Percentiles rank a stretch among this genome's conserved stretches.
These are phyloP conservation scores for Backusella psychrophila DNA, from an alignment of 192 early-diverging fungal genomes.

Conservation along the genomic window DNA sequence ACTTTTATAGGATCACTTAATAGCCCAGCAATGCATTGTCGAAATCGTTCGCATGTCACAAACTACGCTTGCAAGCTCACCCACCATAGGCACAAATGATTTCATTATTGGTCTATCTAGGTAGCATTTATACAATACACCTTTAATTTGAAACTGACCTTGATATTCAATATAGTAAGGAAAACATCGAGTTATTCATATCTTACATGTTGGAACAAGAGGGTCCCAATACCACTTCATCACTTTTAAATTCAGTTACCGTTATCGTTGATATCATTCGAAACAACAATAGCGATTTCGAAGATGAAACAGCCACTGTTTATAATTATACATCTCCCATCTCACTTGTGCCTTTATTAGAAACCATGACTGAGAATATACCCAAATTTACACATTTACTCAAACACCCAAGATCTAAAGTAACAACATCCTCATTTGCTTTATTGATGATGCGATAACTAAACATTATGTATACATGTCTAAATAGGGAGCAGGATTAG, in stretches of 20 bases:
- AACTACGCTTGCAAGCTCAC: conserved; percentile 26
- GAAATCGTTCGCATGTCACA: conserved; percentile 43
- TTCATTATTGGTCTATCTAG: conserved; percentile 32
- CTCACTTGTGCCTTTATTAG: conserved; percentile 83
- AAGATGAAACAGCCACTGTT: conserved; percentile 27
- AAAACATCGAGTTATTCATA: conserved; percentile 71
- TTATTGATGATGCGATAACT: conserved; percentile 47
- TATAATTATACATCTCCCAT: conserved; percentile 20
- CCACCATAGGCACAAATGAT: conserved; percentile 37
- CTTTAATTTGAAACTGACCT: background rate
- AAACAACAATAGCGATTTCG: conserved; percentile 71
- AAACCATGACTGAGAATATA: conserved; percentile 75
- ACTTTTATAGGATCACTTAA: conserved; percentile 32
- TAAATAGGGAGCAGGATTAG: conserved; percentile 63
- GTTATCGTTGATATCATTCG: conserved; percentile 98
- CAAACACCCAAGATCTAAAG: conserved; percentile 69
- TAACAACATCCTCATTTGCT: conserved; percentile 29
- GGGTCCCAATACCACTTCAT: conserved; percentile 80
- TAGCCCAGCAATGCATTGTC: conserved; percentile 40
- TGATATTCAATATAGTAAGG: conserved; percentile 50
- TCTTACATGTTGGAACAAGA: conserved; percentile 81
- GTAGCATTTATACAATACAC: background rate
- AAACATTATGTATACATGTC: conserved; percentile 69
- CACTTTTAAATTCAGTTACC: conserved; percentile 89
- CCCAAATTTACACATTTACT: conserved; percentile 78